Evolutionary conservation across 495 filamentous ascomycete genomes (phyloP).

Genomic region (Penicillium lagena): DNA sequence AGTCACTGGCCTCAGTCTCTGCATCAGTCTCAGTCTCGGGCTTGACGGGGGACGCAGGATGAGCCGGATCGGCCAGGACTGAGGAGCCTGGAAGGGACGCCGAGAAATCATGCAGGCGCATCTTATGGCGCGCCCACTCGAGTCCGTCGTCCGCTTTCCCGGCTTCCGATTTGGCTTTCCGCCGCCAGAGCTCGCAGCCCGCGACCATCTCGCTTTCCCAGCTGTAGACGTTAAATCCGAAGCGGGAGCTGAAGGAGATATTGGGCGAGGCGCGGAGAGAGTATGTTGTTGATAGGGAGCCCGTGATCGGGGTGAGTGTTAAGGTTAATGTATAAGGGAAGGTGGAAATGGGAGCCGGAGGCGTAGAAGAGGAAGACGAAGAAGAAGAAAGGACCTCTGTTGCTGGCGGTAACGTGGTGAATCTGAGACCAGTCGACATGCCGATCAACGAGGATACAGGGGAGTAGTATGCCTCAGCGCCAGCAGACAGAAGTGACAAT

Average conservation of each 20-base stretch:
- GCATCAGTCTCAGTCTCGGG: conserved; percentile 14
- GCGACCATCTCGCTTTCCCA: conserved; percentile 92
- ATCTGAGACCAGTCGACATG: conserved; percentile 73
- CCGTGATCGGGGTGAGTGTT: conserved; percentile 88
- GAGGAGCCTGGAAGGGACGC: conserved; percentile 16
- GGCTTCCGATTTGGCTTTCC: conserved; percentile 13
- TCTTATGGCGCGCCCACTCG: conserved; percentile 40
- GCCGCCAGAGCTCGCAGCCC: conserved; percentile 83
- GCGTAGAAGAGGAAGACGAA: conserved; percentile 14
- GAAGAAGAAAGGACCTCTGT: conserved; percentile 43
- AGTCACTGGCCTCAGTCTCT: conserved; percentile 60
- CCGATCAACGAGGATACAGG: conserved; percentile 86
- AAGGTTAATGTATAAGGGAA: conserved; percentile 90
- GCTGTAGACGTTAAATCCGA: conserved; percentile 97
- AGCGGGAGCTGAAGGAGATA: conserved; percentile 77
- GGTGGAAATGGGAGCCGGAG: conserved; percentile 32
- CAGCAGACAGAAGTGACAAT: conserved; percentile 58
- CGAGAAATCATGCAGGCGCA: conserved; percentile 26
- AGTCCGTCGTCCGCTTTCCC: conserved; percentile 38
- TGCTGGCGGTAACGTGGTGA: conserved; percentile 84
- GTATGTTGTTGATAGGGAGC: conserved; percentile 82
- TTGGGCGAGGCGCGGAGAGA: conserved; percentile 77
- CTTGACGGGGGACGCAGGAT: conserved; percentile 9
- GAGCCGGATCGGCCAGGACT: conserved; percentile 13
- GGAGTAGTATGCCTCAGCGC: conserved; percentile 94